A percentile compares a stretch with the other conserved stretches of the same genome.
Evolutionary conservation across 257 asterid genomes (phyloP).

Genomic region (Verbena officinalis): DNA sequence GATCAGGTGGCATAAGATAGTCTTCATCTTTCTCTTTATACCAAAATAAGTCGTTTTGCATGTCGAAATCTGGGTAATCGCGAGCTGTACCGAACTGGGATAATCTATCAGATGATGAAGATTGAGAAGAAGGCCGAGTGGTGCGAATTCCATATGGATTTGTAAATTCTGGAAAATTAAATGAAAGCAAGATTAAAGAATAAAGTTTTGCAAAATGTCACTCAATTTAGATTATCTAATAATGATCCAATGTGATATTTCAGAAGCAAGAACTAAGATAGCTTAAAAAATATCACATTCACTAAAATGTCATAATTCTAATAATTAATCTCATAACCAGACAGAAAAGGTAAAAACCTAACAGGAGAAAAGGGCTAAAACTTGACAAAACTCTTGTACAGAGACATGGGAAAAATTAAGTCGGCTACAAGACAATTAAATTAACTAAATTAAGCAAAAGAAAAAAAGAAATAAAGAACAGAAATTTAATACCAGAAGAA

Average conservation of each 20-base stretch:
- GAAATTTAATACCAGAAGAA: constrained; percentile 70
- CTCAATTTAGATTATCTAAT: not conserved
- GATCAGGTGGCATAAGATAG: constrained; percentile 64
- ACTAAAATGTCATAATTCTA: not conserved
- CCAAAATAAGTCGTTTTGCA: constrained; percentile 88
- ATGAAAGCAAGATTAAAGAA: constrained; percentile 4
- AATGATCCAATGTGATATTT: not conserved
- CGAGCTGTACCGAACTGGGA: constrained; percentile 95
- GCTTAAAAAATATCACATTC: not conserved
- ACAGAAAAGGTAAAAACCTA: not conserved
- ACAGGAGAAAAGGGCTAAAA: not conserved
- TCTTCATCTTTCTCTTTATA: constrained; percentile 84
- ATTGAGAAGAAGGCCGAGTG: constrained; percentile 57
- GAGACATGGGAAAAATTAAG: not conserved
- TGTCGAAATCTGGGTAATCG: constrained; percentile 89
- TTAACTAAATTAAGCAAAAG: not conserved
- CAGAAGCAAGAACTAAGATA: not conserved
- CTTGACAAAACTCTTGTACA: not conserved
- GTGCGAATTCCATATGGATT: constrained; percentile 81
- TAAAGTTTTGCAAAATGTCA: not conserved
- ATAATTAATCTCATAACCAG: constrained; percentile 3
- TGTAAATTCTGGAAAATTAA: constrained; percentile 66
- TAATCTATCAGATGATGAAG: constrained; percentile 72
- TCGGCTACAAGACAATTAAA: constrained; percentile 8
- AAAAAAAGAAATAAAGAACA: not conserved